phyloP scores from a whole-genome alignment of 306 rosid species.

The Malus sieversii region DNA sequence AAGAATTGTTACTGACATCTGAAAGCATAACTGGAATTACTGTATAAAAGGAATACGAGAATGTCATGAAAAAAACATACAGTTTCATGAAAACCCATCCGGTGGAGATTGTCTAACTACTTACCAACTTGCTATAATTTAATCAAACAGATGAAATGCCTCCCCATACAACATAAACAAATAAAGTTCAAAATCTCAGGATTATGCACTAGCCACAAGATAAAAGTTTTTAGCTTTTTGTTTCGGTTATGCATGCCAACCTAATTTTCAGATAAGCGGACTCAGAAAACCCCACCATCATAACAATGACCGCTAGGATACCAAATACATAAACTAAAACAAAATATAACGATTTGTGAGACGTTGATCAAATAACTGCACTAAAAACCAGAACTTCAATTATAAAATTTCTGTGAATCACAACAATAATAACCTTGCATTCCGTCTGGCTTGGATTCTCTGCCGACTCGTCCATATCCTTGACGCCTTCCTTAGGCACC shows the following conservation, averaged over 20 bases:
- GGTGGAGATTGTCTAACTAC: not conserved
- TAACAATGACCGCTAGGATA: not conserved
- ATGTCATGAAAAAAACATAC: not conserved
- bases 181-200: not conserved
- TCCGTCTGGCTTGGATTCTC: slow-evolving; percentile 53
- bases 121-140: not conserved
- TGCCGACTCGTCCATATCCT: slow-evolving; percentile 47
- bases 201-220: not conserved
- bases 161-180: not conserved
- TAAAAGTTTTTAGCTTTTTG: not conserved
- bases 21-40: not conserved
- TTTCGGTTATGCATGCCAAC: not conserved
- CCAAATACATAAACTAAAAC: not conserved
- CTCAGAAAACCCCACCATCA: not conserved
- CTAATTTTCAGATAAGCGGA: not conserved
- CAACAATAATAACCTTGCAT: slow-evolving; percentile 72
- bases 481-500: slow-evolving; percentile 49
- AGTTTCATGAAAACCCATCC: not conserved
- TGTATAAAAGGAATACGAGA: not conserved
- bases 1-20: not conserved
- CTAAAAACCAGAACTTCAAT: not conserved
- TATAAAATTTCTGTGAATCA: slow-evolving; percentile 15
- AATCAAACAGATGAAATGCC: not conserved
- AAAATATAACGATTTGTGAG: not conserved
- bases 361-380: not conserved